Base-by-base conservation (phyloP, 306 rosid genomes). In the Pterocarpus macrocarpus region DNA sequence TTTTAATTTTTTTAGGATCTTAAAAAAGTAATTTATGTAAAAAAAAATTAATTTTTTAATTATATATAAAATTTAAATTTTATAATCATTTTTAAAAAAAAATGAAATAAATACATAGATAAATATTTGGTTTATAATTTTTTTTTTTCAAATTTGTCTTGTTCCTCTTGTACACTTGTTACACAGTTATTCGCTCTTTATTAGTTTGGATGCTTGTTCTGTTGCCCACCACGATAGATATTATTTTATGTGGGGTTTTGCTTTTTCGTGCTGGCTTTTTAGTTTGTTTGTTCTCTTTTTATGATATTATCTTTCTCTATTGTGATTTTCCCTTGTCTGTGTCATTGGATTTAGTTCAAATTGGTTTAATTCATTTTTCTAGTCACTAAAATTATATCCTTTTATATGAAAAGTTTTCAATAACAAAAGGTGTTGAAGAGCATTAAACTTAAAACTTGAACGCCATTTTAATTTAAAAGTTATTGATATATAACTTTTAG, bases 151-250 rank as follows among this genome's bases (percentile, higher is more conserved):
- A 16, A 15, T 75, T 75, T 71, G 80, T 81, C 80, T 69, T 15
- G 35, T 44, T 53, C 64, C 56, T 33, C 67, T 55, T 57, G 33
- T 64, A 78, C 47, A 32, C 44, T 68, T 69, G 69, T 82, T 86
- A 50, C 55, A 64, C 55, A n/a, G 28, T 74, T 74, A 34, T 17
- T 43, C 12, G 35, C 33, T 32, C 33, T 32, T 57, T 8, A 38
- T 78, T 86, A 56, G 45, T 86, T 79, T 74, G 62, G 79, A 85
- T 17, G 71, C 73, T 43, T 53, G 69, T 73, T 78, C 9, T 44
- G 61, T 77, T 33, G 16, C 34, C 1, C 53, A 22, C 41, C 74
- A 53, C 79, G 39, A 15, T 55, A 4, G 64, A 52, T 67, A 66
- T 50, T 78, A 67, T 66, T 84, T 78, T 47, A 57, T 17, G 47